Percentiles rank a stretch among this genome's conserved stretches.
Conservation (phyloP, 352 stramenopile species). For the Phytophthora sp. region DNA sequence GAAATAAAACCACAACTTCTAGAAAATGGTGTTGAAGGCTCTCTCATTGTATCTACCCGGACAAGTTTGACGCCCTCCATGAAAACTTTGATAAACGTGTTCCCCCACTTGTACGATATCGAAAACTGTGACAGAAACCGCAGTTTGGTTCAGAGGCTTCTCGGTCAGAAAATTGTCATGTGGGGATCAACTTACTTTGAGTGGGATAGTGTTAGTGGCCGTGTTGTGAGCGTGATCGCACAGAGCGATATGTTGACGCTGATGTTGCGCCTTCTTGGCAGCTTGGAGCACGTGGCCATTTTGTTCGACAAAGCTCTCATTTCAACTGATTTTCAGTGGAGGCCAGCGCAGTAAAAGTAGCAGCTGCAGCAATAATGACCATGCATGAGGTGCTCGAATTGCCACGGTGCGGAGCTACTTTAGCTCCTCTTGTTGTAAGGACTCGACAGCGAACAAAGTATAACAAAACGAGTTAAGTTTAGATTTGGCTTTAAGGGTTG, state of each 20-base stretch:
- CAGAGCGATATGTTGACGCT: not conserved
- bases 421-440: too few species aligned
- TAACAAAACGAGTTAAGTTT: too few species aligned
- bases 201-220: not conserved
- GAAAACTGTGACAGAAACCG: not conserved
- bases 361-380: too few species aligned
- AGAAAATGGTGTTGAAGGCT: not conserved
- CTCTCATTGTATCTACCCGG: not conserved
- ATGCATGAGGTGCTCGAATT: too few species aligned
- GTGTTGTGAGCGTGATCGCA: not conserved
- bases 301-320: not conserved
- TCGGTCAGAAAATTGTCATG: not conserved
- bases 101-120: not conserved
- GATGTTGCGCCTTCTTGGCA: not conserved
- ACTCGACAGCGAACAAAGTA: too few species aligned
- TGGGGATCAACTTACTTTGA: not conserved
- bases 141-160: not conserved
- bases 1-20: too few species aligned
- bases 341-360: not conserved
- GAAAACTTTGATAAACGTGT: not conserved
- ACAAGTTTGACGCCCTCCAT: not conserved
- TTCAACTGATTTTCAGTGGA: conserved; percentile 5
- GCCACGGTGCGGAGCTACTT: too few species aligned
- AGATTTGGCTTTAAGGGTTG: conserved; percentile 44
- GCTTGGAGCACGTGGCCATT: not conserved